Evolutionary conservation across 441 rosid species (phyloP).

Genomic region (Jatropha podagrica): DNA sequence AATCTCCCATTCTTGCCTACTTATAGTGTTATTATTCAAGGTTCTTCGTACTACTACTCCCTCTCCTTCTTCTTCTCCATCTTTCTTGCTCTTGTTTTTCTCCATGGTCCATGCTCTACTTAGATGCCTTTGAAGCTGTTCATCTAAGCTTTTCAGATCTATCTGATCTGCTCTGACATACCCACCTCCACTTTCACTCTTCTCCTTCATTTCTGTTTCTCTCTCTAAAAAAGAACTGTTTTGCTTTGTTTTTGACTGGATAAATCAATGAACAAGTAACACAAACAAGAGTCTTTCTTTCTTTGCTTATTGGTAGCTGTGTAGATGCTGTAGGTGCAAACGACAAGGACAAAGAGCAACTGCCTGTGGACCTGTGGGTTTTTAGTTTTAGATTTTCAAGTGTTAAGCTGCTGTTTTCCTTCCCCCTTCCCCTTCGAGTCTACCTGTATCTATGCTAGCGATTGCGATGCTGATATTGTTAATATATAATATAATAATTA

Average conservation of each 20-base stretch:
- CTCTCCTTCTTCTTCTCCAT: slow-evolving; percentile 40
- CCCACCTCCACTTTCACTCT: slow-evolving; percentile 67
- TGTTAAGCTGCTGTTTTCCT: neutral
- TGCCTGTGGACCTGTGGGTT: slow-evolving; percentile 3
- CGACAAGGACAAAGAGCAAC: slow-evolving; percentile 19
- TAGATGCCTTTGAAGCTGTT: slow-evolving; percentile 82
- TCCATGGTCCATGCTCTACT: slow-evolving; percentile 71
- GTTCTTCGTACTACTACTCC: slow-evolving; percentile 42
- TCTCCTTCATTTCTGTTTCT: slow-evolving; percentile 63
- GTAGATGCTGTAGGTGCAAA: neutral
- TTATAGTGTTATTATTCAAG: neutral
- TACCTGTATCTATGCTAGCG: neutral
- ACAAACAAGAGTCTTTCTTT: neutral
- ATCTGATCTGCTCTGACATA: slow-evolving; percentile 95
- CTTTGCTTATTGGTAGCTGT: neutral
- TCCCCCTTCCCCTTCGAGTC: too few species aligned
- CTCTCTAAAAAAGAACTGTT: neutral
- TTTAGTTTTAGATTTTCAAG: neutral
- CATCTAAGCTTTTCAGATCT: slow-evolving; percentile 95
- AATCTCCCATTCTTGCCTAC: slow-evolving; percentile 80
- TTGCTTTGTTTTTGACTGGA: neutral
- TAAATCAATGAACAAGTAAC: neutral
- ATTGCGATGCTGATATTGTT: neutral
- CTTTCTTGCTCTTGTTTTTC: slow-evolving; percentile 51
- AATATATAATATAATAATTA: too few species aligned